Base-by-base conservation (phyloP, 2,329 filamentous ascomycete species). In the Hypoxylon sp. region DNA sequence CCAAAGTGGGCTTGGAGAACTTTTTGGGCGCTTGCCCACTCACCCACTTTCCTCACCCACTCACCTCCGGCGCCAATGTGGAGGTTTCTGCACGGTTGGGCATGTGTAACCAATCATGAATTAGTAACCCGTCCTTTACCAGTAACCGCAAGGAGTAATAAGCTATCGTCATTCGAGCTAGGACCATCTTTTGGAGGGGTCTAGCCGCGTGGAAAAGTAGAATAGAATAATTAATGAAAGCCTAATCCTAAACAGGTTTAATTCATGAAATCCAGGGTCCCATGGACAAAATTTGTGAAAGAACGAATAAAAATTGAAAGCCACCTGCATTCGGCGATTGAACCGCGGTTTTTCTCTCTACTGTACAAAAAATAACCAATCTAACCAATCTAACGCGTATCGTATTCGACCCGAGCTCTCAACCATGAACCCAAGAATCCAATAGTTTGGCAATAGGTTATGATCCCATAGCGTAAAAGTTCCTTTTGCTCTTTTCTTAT, bases 101-200 rank as follows among this genome's bases (percentile, higher is more conserved):
- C 34, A 14, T 38, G 21, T 51, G 17, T 36, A 9, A 46, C 65
- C 61, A 67, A 61, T 65, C 19, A 65, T 7, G 46, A 48, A 43
- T 46, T 32, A 1, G 13, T 53, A 43, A 17, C 52, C 28, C 38
- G 38, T 45, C 36, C 45, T 25, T 14, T 43, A 30, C n/a, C n/a
- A 62, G 55, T 67, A 67, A 64, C 63, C 49, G 46, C 17, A 69
- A 60, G 32, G 63, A 62, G 67, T 63, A 69, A 67, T 58, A 65
- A 63, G 38, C 50, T 64, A 58, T 64, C 59, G 55, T 67, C 64
- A 63, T 63, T 38, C 14, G 17, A 53, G 53, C 52, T 38, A 38
- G 32, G 45, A 25, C 63, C 52, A 58, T 50, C 38, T 60, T 48
- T 45, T 61, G 21, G 61, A 56, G 36, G 43, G 65, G 57, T 53